Conservation (phyloP, 495 filamentous ascomycete species). For the Penicillium parvum region DNA sequence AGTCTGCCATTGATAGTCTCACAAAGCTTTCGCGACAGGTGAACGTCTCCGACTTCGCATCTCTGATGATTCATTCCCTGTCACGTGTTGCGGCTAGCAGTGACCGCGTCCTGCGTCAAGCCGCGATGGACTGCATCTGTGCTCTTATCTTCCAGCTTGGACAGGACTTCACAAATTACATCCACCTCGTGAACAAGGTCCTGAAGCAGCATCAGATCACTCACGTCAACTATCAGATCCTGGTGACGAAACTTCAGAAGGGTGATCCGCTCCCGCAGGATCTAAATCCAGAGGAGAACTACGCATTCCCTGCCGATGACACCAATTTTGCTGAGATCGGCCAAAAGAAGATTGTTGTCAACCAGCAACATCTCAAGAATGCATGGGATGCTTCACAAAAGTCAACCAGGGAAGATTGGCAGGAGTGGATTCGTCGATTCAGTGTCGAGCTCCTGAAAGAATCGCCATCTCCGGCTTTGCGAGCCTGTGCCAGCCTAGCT, state of each 20-base stretch:
- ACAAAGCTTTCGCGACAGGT: conserved; percentile 93
- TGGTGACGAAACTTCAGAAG: conserved; percentile 88
- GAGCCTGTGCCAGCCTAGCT: conserved; percentile 88
- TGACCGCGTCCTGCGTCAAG: conserved; percentile 69
- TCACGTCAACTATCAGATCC: conserved; percentile 83
- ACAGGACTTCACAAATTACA: conserved; percentile 89
- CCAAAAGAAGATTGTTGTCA: conserved; percentile 90
- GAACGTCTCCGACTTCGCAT: conserved; percentile 94
- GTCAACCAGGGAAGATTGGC: conserved; percentile 96
- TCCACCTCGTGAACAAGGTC: conserved; percentile 80
- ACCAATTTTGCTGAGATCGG: conserved; percentile 72
- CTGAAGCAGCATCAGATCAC: conserved; percentile 63
- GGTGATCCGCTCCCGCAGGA: conserved; percentile 92
- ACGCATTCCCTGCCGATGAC: conserved; percentile 74
- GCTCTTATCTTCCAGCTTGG: conserved; percentile 94
- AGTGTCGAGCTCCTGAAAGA: conserved; percentile 94
- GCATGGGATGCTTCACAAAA: conserved; percentile 96
- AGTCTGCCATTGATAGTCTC: conserved; percentile 88
- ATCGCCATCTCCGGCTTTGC: conserved; percentile 88
- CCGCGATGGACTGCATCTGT: conserved; percentile 93
- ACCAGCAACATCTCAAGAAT: conserved; percentile 93
- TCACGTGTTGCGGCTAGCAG: conserved; percentile 67
- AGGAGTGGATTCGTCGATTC: conserved; percentile 96
- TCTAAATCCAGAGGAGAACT: conserved; percentile 81
- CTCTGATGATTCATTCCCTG: conserved; percentile 88